A percentile compares a stretch with the other conserved stretches of the same genome.
Evolutionary conservation across 495 filamentous ascomycete genomes (phyloP).

Genomic region (Endocarpon pusillum): DNA sequence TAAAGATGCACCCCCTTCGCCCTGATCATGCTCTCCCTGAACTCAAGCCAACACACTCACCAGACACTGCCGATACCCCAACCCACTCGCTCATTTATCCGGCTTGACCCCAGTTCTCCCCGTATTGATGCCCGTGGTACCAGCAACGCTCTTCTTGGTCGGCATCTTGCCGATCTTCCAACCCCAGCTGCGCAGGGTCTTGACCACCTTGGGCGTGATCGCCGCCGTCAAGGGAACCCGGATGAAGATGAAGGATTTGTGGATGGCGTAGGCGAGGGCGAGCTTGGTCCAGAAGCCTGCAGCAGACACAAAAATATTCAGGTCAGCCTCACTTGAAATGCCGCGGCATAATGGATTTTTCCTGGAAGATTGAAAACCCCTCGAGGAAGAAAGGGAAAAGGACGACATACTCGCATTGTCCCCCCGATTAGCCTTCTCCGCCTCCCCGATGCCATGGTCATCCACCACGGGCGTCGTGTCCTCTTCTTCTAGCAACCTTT

Average conservation of each 20-base stretch:
- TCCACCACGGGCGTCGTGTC: slow-evolving; percentile 6
- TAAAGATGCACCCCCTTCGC: too few species aligned
- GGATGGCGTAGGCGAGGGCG: slow-evolving; percentile 86
- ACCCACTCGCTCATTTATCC: slow-evolving; percentile 5
- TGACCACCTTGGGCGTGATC: slow-evolving; percentile 81
- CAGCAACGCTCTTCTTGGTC: slow-evolving; percentile 21
- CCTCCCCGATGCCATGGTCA: slow-evolving; percentile 16
- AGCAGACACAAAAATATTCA: neutral
- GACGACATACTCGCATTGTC: slow-evolving; percentile 35
- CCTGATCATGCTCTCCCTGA: too few species aligned
- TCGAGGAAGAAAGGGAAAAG: slow-evolving; percentile 2
- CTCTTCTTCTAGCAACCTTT: slow-evolving; percentile 6
- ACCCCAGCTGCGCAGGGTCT: slow-evolving; percentile 68
- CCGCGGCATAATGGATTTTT: too few species aligned
- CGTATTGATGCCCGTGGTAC: neutral
- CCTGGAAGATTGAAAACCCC: neutral
- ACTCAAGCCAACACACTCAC: slow-evolving; percentile 12
- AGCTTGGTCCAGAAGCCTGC: slow-evolving; percentile 72
- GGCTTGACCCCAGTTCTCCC: slow-evolving; percentile 1
- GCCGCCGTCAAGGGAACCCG: slow-evolving; percentile 80
- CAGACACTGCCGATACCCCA: slow-evolving; percentile 41
- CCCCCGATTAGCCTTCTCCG: slow-evolving; percentile 18
- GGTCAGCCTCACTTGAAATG: neutral
- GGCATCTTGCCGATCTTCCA: slow-evolving; percentile 53
- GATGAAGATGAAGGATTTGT: slow-evolving; percentile 96